Percentiles rank a stretch among this genome's conserved stretches.
Evolutionary conservation across 768 basidiomycete species (phyloP).

Genomic region (Lactifluus piperatus): DNA sequence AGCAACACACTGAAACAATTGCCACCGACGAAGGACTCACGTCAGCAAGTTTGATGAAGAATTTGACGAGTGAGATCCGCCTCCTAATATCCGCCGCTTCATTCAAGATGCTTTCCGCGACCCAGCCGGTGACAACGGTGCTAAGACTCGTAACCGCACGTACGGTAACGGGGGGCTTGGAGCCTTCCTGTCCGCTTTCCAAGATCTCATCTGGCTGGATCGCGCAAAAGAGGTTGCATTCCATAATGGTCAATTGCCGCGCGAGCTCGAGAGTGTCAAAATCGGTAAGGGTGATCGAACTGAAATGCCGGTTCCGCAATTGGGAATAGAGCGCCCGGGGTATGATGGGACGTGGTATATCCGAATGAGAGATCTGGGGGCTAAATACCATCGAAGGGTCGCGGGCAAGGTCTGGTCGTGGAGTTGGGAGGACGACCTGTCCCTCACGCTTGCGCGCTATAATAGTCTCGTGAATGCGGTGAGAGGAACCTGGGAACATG

Average conservation of each 20-base stretch:
- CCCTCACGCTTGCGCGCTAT: slow-evolving; percentile 39
- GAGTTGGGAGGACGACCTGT: slow-evolving; percentile 39
- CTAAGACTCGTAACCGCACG: slow-evolving; percentile 81
- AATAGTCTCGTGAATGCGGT: slow-evolving; percentile 65
- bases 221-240: slow-evolving; percentile 76
- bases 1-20: neutral
- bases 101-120: slow-evolving; percentile 86
- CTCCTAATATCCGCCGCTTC: slow-evolving; percentile 91
- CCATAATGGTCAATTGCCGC: slow-evolving; percentile 90
- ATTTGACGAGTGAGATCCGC: slow-evolving; percentile 70
- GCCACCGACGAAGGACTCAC: slow-evolving; percentile 38
- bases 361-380: slow-evolving; percentile 40
- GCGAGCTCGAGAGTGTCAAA: slow-evolving; percentile 90
- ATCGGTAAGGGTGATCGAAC: slow-evolving; percentile 66
- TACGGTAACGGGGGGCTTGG: slow-evolving; percentile 57
- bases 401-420: slow-evolving; percentile 54
- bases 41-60: slow-evolving; percentile 89
- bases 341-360: slow-evolving; percentile 83
- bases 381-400: slow-evolving; percentile 72
- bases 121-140: slow-evolving; percentile 92
- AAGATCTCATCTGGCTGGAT: slow-evolving; percentile 86
- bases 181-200: slow-evolving; percentile 69
- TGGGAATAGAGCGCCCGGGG: slow-evolving; percentile 64
- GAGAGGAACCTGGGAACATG: slow-evolving; percentile 61
- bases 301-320: slow-evolving; percentile 58